These are phyloP conservation scores for Niebla homalea DNA, from an alignment of 495 filamentous ascomycete species.

Conservation along the genomic window DNA sequence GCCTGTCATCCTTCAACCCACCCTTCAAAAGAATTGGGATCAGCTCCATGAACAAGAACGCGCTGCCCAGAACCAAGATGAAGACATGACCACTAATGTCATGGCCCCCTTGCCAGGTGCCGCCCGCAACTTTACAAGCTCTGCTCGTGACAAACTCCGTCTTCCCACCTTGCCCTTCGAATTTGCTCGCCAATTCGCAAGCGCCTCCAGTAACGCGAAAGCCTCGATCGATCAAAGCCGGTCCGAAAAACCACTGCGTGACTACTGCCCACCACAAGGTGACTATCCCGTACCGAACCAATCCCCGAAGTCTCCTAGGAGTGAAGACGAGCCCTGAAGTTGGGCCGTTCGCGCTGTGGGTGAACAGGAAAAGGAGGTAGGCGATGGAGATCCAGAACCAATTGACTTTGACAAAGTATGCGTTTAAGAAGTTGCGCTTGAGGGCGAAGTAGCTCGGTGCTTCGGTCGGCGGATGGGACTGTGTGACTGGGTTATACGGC, in stretches of 20 bases:
- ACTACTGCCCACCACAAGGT: slow-evolving; percentile 63
- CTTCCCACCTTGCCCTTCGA: slow-evolving; percentile 18
- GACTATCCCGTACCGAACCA: slow-evolving; percentile 52
- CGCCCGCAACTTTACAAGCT: slow-evolving; percentile 73
- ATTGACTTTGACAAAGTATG: slow-evolving; percentile 83
- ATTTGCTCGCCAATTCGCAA: slow-evolving; percentile 42
- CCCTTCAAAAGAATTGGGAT: slow-evolving; percentile 43
- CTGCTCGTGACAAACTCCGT: slow-evolving; percentile 49
- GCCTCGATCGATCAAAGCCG: slow-evolving; percentile 72
- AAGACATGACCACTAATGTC: slow-evolving; percentile 95
- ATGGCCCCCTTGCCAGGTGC: slow-evolving; percentile 76
- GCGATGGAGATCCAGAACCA: slow-evolving; percentile 80
- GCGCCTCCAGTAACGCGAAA: slow-evolving; percentile 72
- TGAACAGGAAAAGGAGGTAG: slow-evolving; percentile 45
- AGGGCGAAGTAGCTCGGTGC: slow-evolving; percentile 83
- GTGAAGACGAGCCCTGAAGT: slow-evolving; percentile 20
- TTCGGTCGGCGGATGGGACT: slow-evolving; percentile 42
- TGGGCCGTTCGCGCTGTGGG: slow-evolving; percentile 38
- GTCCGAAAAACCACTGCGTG: slow-evolving; percentile 95
- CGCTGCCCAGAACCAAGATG: slow-evolving; percentile 69
- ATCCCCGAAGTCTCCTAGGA: slow-evolving; percentile 34
- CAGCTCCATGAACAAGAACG: slow-evolving; percentile 67
- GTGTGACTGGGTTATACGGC: slow-evolving; percentile 40
- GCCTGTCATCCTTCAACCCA: slow-evolving; percentile 38
- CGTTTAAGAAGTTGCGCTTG: slow-evolving; percentile 83